phyloP scores from a whole-genome alignment of 1,139 yeast genomes.

The Torulaspora pretoriensis region DNA sequence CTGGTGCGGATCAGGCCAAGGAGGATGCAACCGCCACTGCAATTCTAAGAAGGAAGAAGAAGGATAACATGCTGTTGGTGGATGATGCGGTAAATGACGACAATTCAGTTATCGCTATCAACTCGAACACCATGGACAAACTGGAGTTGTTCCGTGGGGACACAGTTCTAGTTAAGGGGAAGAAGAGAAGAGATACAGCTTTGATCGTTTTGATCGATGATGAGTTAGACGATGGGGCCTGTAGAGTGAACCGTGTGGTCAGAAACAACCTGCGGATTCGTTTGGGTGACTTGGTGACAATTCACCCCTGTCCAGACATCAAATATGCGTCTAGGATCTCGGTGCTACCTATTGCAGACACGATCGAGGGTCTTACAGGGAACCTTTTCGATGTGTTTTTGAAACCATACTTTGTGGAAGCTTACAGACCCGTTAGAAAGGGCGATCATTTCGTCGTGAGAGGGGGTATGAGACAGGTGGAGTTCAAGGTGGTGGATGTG shows the following conservation, averaged over 20 bases:
- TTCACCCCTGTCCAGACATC: conserved; percentile 97
- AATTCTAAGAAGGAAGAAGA: conserved; percentile 94
- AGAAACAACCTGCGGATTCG: conserved; percentile 93
- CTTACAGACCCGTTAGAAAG: conserved; percentile 96
- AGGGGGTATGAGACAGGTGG: conserved; percentile 99
- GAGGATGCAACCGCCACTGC: conserved; percentile 97
- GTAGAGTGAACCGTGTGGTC: conserved; percentile 90
- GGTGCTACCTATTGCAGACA: conserved; percentile 96
- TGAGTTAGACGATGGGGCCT: conserved; percentile 93
- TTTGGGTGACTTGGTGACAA: conserved; percentile 83
- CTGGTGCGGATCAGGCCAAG: conserved; percentile 47
- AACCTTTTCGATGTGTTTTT: conserved; percentile 94
- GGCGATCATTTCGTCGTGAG: conserved; percentile 95
- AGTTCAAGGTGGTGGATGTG: conserved; percentile 95
- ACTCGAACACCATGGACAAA: conserved; percentile 91
- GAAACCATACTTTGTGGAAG: conserved; percentile 98
- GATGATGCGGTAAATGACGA: conserved; percentile 98
- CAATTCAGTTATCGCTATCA: conserved; percentile 92
- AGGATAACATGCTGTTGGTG: conserved; percentile 83
- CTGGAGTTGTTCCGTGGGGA: conserved; percentile 96
- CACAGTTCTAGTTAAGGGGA: conserved; percentile 94
- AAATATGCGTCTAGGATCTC: conserved; percentile 90
- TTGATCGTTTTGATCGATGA: conserved; percentile 94
- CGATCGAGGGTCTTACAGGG: conserved; percentile 97
- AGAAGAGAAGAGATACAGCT: conserved; percentile 97